Evolutionary conservation across 495 filamentous ascomycete genomes (phyloP), one percentile per base, ranked within the genome.

Genomic region (Talaromyces nanjingensis): DNA sequence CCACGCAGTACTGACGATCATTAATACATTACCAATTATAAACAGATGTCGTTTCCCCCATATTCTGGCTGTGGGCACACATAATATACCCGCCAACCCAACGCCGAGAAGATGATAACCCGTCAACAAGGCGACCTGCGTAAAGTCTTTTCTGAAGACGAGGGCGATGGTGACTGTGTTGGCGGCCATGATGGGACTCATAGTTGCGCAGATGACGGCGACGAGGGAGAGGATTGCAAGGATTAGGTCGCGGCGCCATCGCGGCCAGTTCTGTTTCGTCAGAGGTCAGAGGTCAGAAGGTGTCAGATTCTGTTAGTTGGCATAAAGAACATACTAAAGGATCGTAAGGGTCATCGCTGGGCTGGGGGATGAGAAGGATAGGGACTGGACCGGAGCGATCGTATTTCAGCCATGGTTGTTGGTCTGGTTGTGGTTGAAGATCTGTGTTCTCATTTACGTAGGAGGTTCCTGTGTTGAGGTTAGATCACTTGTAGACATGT

Each of bases 31-130:
- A 0, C 90, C 93, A n/a, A 92, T 69, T 24, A 97, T 68, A 73
- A 93, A 97, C 5, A 90, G 72, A 79, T 97, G 93, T 18, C 93
- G 82, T 72, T 96, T 97, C 29, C 93, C 93, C 89, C 90, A 96
- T 66, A 97, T 85, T 59, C 92, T 83, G n/a, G 91, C 91, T 1
- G 88, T 89, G 0, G 93, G 89, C 7, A 97, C 92, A 69, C 92
- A 90, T 25, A 96, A 73, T 67, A 93, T 84, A 8, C 89, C 91
- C 6, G 90, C 87, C 20, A 91, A 75, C 31, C 91, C 93, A 1
- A 91, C 89, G 29, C 91, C 93, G 25, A 91, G 86, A 12, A 97
- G 83, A 70, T 91, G 92, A 70, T 90, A 97, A 53, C 93, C 93
- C 0, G 93, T 97, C 54, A 96, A 78, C 34, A 93, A 77, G 2